Conservation (phyloP, 176 grass and related monocot species). For the Hsuehochloa calcarea region DNA sequence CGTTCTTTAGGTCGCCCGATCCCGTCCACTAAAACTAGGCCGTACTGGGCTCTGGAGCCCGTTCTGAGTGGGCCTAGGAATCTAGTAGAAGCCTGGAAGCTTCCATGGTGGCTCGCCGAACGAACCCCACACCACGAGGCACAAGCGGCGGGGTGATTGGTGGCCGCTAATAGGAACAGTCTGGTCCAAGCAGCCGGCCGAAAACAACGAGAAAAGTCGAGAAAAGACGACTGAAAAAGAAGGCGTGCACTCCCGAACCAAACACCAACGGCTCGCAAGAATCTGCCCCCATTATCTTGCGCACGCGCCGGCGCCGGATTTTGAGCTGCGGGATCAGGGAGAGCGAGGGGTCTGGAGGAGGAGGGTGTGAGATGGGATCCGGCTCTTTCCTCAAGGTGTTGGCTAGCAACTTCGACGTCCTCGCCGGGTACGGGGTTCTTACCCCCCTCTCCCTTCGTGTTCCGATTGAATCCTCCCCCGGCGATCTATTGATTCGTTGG, state of each 20-base stretch:
- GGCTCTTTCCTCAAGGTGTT: constrained; percentile 93
- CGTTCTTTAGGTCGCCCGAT: not conserved
- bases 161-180: not conserved
- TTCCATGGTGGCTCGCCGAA: not conserved
- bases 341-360: not conserved
- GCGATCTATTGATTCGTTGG: not conserved
- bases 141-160: not conserved
- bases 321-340: not conserved
- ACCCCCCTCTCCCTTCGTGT: not conserved
- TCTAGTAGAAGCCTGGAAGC: not conserved
- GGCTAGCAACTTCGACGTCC: constrained; percentile 83
- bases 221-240: not conserved
- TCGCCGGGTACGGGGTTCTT: constrained; percentile 57
- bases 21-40: not conserved
- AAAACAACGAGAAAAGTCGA: not conserved
- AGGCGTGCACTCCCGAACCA: not conserved
- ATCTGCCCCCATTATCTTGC: not conserved
- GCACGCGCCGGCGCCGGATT: not conserved
- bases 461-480: not conserved
- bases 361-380: constrained; percentile 57
- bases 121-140: not conserved
- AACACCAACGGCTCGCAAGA: constrained; percentile 6
- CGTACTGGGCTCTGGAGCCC: not conserved
- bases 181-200: not conserved
- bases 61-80: not conserved